phyloP scores from a whole-genome alignment of 2,329 filamentous ascomycete species.

The Ophiostoma australiae region DNA sequence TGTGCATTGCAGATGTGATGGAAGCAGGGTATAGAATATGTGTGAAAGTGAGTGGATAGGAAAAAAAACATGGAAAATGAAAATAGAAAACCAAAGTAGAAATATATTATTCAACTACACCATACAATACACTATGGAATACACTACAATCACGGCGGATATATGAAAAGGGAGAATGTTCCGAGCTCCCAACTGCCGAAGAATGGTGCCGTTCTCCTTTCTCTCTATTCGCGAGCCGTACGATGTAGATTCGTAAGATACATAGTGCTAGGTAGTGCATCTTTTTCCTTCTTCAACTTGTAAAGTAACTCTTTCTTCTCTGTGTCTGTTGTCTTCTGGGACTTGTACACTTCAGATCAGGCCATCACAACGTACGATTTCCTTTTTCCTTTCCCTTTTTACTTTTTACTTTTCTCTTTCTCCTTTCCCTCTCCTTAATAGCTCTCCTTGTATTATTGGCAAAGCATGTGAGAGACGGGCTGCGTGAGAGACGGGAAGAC shows the following conservation, averaged over 20 bases:
- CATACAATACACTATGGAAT: neutral
- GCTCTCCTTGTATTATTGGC: neutral
- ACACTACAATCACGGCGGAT: neutral
- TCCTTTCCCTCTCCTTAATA: neutral
- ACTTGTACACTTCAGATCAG: neutral
- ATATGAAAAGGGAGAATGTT: constrained; percentile 3
- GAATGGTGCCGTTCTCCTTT: neutral
- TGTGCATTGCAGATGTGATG: neutral
- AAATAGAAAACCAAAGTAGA: neutral
- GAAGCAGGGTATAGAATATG: neutral
- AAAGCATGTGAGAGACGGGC: neutral
- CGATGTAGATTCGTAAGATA: neutral
- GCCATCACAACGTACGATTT: neutral
- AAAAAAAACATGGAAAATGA: neutral
- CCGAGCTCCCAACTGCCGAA: neutral
- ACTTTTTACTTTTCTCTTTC: neutral
- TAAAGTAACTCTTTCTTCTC: neutral
- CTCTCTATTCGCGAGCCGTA: no score
- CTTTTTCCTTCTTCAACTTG: neutral
- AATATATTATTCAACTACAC: neutral
- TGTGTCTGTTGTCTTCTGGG: neutral
- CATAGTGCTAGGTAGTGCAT: neutral
- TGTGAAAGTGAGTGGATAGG: neutral
- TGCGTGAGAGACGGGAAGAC: neutral
- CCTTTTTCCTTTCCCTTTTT: neutral